Evolutionary conservation across 2,329 filamentous ascomycete genomes (phyloP).

Genomic region (Fusarium hainanense): DNA sequence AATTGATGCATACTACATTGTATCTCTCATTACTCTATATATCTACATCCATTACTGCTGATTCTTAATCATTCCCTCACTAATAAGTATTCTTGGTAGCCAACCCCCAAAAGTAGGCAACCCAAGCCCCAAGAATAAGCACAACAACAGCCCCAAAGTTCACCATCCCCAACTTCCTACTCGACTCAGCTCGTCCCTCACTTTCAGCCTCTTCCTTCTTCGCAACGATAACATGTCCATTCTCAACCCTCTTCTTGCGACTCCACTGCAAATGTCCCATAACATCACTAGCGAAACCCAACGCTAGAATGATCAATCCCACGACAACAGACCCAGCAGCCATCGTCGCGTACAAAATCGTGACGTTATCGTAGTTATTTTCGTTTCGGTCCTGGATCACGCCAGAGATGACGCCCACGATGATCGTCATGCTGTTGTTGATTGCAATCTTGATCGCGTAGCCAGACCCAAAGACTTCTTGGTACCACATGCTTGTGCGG

Average conservation of each 20-base stretch:
- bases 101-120: conserved; percentile 70
- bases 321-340: conserved; percentile 62
- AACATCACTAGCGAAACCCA: conserved; percentile 54
- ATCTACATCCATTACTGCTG: not conserved
- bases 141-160: conserved; percentile 58
- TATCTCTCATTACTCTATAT: not conserved
- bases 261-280: conserved; percentile 68
- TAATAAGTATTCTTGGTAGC: conserved; percentile 58
- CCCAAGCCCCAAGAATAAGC: conserved; percentile 64
- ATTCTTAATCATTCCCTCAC: not conserved
- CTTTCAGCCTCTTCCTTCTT: conserved; percentile 56
- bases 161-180: conserved; percentile 54
- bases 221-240: conserved; percentile 57
- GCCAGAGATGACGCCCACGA: conserved; percentile 67
- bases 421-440: conserved; percentile 72
- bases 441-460: conserved; percentile 71
- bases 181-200: conserved; percentile 51
- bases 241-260: conserved; percentile 61
- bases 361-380: conserved; percentile 66
- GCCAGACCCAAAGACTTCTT: conserved; percentile 68
- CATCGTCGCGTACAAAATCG: conserved; percentile 66
- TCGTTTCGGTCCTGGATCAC: conserved; percentile 68
- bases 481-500: conserved; percentile 69
- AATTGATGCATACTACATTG: not conserved
- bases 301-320: conserved; percentile 52